These are phyloP conservation scores for Fusarium keratoplasticum DNA, from an alignment of 2,329 filamentous ascomycete species.

Conservation along the genomic window DNA sequence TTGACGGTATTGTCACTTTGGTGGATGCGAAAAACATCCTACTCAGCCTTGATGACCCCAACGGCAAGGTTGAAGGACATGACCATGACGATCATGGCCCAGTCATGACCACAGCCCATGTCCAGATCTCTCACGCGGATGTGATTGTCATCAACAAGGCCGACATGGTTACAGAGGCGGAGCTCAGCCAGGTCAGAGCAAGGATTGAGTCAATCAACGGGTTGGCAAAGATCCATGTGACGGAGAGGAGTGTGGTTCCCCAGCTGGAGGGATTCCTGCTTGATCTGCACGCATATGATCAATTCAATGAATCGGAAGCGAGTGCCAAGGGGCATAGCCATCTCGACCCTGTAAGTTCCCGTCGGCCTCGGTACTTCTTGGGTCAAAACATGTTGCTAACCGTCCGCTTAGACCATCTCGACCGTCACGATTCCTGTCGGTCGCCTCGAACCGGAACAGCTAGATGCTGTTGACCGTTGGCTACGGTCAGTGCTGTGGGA, in stretches of 20 bases:
- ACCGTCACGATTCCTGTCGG: conserved; percentile 81
- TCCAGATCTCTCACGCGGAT: conserved; percentile 97
- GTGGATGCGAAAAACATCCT: conserved; percentile 96
- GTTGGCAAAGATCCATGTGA: conserved; percentile 85
- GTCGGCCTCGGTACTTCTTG: background rate
- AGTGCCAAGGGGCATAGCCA: conserved; percentile 86
- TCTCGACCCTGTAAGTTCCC: conserved; percentile 78
- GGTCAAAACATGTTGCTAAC: conserved; percentile 26
- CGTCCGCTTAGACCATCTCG: conserved; percentile 75
- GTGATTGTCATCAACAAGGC: conserved; percentile 95
- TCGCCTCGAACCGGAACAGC: conserved; percentile 64
- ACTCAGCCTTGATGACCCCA: conserved; percentile 80
- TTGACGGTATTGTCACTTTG: conserved; percentile 95
- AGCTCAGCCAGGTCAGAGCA: conserved; percentile 76
- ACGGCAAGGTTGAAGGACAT: conserved; percentile 64
- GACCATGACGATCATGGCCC: conserved; percentile 69
- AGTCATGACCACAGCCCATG: conserved; percentile 88
- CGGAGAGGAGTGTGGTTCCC: conserved; percentile 82
- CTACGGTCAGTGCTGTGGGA: conserved; percentile 89
- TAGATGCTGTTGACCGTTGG: conserved; percentile 81
- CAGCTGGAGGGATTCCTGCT: conserved; percentile 86
- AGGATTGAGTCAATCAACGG: conserved; percentile 90
- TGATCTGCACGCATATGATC: conserved; percentile 93
- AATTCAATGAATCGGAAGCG: conserved; percentile 79
- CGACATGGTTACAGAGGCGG: conserved; percentile 79